Percentiles rank a stretch among this genome's conserved stretches.
These are phyloP conservation scores for Coprinellus micaceus DNA, from an alignment of 768 basidiomycete genomes.

Conservation along the genomic window DNA sequence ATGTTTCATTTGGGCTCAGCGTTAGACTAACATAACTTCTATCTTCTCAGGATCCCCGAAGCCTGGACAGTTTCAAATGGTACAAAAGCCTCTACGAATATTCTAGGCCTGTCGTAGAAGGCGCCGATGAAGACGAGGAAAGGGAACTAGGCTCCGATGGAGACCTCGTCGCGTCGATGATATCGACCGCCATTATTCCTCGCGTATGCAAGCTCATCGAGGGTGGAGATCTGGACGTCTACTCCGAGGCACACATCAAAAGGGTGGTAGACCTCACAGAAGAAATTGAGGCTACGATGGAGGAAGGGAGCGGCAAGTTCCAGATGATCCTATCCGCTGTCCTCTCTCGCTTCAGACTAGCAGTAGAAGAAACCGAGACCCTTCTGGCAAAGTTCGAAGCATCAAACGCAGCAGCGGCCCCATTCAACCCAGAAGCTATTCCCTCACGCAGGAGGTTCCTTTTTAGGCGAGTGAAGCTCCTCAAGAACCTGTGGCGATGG, in stretches of 20 bases:
- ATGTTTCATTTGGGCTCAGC: neutral
- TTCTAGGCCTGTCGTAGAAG: slow-evolving; percentile 49
- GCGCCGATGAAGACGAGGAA: slow-evolving; percentile 37
- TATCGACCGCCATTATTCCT: slow-evolving; percentile 79
- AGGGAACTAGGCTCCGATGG: slow-evolving; percentile 75
- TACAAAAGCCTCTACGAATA: slow-evolving; percentile 76
- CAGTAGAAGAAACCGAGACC: slow-evolving; percentile 48
- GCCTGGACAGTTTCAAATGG: slow-evolving; percentile 82
- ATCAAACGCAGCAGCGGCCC: slow-evolving; percentile 26
- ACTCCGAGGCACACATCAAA: slow-evolving; percentile 61
- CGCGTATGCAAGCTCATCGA: slow-evolving; percentile 70
- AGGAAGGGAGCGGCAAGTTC: slow-evolving; percentile 56
- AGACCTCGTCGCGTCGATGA: slow-evolving; percentile 83
- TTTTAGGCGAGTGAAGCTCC: slow-evolving; percentile 61
- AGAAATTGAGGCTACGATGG: slow-evolving; percentile 74
- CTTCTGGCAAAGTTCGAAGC: slow-evolving; percentile 49
- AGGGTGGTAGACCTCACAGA: slow-evolving; percentile 72
- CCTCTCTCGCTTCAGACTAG: slow-evolving; percentile 46
- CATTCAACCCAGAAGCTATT: slow-evolving; percentile 76
- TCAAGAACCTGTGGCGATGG: slow-evolving; percentile 74
- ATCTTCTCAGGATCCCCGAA: slow-evolving; percentile 40
- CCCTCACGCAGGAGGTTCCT: slow-evolving; percentile 71
- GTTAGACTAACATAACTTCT: neutral
- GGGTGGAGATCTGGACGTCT: slow-evolving; percentile 78
- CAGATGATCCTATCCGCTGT: slow-evolving; percentile 62